Evolutionary conservation across 2,329 filamentous ascomycete genomes (phyloP), one percentile per base, ranked within the genome.

Genomic region (Aschersonia sp.): DNA sequence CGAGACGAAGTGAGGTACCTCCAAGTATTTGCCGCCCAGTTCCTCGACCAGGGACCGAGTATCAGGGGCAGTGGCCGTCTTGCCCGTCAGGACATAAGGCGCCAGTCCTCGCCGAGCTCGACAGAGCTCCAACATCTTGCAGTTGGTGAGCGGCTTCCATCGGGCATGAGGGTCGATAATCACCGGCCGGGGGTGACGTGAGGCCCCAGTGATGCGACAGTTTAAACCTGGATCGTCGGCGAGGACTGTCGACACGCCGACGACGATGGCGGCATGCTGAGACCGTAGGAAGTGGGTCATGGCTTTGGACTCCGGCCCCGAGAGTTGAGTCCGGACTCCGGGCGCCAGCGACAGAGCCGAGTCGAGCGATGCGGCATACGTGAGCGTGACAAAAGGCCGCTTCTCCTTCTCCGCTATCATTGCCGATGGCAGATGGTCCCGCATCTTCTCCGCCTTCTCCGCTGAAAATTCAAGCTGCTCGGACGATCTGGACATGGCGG

Each of bases 231-330:
- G 91, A 59, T 95, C 78, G 62, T 97, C 91, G 28, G 86, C 84
- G 30, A 87, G 70, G 5, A 88, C 85, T 1, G 91, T 97, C 3
- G 84, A 84, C 4, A 84, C 86, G 29, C 91, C 91, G 32, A 97
- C 72, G 30, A 94, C 73, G 55, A 96, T 94, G 40, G 86, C 88
- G 52, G 85, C 80, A 65, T 97, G 89, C 12, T 75, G 77, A 9
- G 82, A 82, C 57, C 91, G 85, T 31, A 97, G 76, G 61, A 85
- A 87, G 65, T 97, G 91, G 0, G 91, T 96, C 87, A 97, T 94
- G 47, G 85, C 77, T 65, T 95, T 95, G 40, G 87, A 87, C 53
- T 82, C 73, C 0, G 84, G 77, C 3, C 89, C 89, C 1, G 91
- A 97, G 10, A 97, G 76, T 0, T 77, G 72, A 2, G 91, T 97